Percentiles rank a stretch among this genome's conserved stretches.
These are phyloP conservation scores for Helotiales sp. DNA, from an alignment of 2,329 filamentous ascomycete genomes.

Conservation along the genomic window DNA sequence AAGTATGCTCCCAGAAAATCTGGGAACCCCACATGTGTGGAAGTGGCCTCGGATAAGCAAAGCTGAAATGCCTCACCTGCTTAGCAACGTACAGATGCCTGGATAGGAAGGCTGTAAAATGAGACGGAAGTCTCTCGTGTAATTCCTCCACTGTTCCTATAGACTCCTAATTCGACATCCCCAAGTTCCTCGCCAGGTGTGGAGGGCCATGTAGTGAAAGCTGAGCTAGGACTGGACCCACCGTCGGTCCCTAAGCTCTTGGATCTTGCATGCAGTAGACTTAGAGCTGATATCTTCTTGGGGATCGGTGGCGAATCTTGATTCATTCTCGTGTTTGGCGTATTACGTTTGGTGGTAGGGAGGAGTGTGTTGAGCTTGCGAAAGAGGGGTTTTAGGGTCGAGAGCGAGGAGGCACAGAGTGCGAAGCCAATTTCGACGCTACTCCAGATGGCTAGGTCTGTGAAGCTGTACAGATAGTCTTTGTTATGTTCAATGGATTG, in stretches of 20 bases:
- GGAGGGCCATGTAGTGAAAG: background rate
- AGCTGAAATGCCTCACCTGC: too few relatives aligned
- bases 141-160: background rate
- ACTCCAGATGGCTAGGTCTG: constrained; percentile 41
- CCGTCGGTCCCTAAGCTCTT: background rate
- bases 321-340: background rate
- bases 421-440: constrained; percentile 40
- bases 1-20: too few relatives aligned
- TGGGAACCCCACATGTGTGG: too few relatives aligned
- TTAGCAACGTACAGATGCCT: too few relatives aligned
- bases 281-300: background rate
- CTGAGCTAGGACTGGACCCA: background rate
- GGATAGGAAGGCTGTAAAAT: too few relatives aligned
- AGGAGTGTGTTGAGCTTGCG: constrained; percentile 22
- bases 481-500: constrained; percentile 33
- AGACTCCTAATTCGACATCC: background rate
- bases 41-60: too few relatives aligned
- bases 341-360: background rate
- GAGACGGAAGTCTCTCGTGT: too few relatives aligned
- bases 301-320: background rate
- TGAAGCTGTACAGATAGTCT: constrained; percentile 40
- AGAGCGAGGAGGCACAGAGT: constrained; percentile 38
- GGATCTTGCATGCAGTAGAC: background rate
- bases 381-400: constrained; percentile 37
- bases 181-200: background rate